These are phyloP conservation scores for Xylariaceae sp. DNA, from an alignment of 2,329 filamentous ascomycete genomes.

Conservation along the genomic window DNA sequence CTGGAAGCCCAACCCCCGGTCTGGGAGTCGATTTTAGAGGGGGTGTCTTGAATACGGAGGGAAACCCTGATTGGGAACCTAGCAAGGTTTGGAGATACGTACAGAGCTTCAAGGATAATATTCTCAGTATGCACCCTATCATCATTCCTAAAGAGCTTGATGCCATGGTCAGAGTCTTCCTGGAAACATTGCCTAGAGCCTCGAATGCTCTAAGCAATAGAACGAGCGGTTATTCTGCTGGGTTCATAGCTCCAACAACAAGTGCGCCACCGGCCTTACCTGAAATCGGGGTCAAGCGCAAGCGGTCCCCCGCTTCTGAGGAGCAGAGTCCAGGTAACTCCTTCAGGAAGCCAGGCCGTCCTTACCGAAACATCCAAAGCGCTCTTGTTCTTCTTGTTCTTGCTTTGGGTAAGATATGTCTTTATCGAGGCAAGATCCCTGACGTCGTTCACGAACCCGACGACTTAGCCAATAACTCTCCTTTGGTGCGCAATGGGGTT, in stretches of 20 bases:
- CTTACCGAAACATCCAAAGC: conserved; percentile 74
- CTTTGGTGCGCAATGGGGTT: conserved; percentile 55
- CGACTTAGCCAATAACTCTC: conserved; percentile 45
- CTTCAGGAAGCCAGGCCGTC: conserved; percentile 54
- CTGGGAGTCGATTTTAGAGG: conserved; percentile 44
- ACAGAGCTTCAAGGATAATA: conserved; percentile 63
- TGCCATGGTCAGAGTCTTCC: conserved; percentile 58
- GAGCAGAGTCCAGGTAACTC: conserved; percentile 36
- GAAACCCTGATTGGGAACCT: conserved; percentile 61
- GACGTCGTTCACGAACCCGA: conserved; percentile 62
- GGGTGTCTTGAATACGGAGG: conserved; percentile 49
- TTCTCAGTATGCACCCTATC: conserved; percentile 70
- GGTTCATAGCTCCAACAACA: conserved; percentile 40
- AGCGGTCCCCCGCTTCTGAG: conserved; percentile 54
- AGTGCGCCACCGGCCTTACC: conserved; percentile 32
- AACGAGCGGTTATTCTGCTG: conserved; percentile 27
- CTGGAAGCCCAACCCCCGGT: conserved; percentile 57
- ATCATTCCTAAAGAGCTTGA: conserved; percentile 60
- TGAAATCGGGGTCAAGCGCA: conserved; percentile 55
- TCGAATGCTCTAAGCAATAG: conserved; percentile 29
- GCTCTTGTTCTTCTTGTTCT: conserved; percentile 83
- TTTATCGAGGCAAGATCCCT: conserved; percentile 58
- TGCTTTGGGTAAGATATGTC: conserved; percentile 84
- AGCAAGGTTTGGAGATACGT: conserved; percentile 59
- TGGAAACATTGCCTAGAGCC: conserved; percentile 52